A percentile compares a stretch with the other conserved stretches of the same genome.
Conservation (phyloP, 2,329 filamentous ascomycete species). For the Ophiostoma ulmi region DNA sequence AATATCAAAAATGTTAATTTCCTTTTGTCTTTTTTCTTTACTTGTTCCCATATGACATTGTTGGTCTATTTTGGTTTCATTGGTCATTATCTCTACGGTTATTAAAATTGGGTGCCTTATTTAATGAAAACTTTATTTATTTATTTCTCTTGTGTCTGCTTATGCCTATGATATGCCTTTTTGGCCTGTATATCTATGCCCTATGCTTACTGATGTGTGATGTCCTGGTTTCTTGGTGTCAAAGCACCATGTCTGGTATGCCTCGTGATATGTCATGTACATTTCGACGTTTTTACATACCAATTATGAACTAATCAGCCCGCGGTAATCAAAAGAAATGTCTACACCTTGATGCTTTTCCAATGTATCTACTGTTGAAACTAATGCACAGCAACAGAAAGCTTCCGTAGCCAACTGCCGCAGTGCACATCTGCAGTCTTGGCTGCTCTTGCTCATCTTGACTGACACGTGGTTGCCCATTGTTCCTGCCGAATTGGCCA, state of each 20-base stretch:
- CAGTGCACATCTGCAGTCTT: neutral
- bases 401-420: too few species aligned
- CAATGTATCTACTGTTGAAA: too few species aligned
- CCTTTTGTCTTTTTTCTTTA: slow-evolving; percentile 11
- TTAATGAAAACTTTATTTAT: slow-evolving; percentile 8
- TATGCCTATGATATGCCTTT: neutral
- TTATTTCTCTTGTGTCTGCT: neutral
- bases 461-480: neutral
- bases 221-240: neutral
- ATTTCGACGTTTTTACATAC: too few species aligned
- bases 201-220: neutral
- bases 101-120: slow-evolving; percentile 16
- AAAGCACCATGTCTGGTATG: too few species aligned
- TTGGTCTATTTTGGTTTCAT: slow-evolving; percentile 17
- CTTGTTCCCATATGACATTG: slow-evolving; percentile 9
- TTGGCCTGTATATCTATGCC: neutral
- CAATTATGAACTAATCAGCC: too few species aligned
- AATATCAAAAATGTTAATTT: neutral
- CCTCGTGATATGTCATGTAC: too few species aligned
- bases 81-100: slow-evolving; percentile 21
- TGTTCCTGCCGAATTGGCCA: neutral
- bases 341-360: too few species aligned
- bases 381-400: too few species aligned
- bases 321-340: too few species aligned
- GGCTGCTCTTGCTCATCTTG: neutral